Evolutionary conservation across 106 monocot species (phyloP), one percentile per base, ranked within the genome.

Genomic region (Acorus calamus): DNA sequence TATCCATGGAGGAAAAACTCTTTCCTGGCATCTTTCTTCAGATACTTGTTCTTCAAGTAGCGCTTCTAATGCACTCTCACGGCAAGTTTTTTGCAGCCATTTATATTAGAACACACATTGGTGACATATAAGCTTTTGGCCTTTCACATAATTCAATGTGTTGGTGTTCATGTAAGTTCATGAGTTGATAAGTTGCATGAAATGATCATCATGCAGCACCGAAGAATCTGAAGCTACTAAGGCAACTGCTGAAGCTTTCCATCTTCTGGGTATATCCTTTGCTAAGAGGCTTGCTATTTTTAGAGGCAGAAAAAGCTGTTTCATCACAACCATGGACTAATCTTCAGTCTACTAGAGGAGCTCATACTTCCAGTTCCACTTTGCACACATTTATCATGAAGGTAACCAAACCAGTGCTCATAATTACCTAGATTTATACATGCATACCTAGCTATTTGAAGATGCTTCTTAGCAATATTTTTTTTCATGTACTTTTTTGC

Each of bases 11-110:
- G 77, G 78, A 51, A 88, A 84, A 70, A 84, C 84, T 14, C 89
- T 94, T 74, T 86, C 73, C 3, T 94, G 93, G 86, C 86, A 84
- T 81, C 75, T 94, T 28, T 65, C 83, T 42, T 66, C 89, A 7
- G 93, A 94, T 66, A 72, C 66, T 44, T 70, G 54, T 47, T 61
- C 86, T 47, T 60, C 77, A 59, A 79, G 62, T 71, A 73, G 74
- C 69, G 13, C 73, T 63, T 9, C 74, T 5, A 74, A 53, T 55
- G 28, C 74, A 68, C 49, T 63, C 64, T 56, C 42, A 47, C 12
- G 64, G 93, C 62, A 78, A 77, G 0, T 53, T 44, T 59, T 50
- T 2, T 14, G 44, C 41, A 62, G 6, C 14, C 42, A 65, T 8
- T 13, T 44, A 49, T 53, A 53, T 6, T 55, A 28, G 2, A 66